Conservation (phyloP, 805 yeast species). For the Sugiyamaella chiloensis region DNA sequence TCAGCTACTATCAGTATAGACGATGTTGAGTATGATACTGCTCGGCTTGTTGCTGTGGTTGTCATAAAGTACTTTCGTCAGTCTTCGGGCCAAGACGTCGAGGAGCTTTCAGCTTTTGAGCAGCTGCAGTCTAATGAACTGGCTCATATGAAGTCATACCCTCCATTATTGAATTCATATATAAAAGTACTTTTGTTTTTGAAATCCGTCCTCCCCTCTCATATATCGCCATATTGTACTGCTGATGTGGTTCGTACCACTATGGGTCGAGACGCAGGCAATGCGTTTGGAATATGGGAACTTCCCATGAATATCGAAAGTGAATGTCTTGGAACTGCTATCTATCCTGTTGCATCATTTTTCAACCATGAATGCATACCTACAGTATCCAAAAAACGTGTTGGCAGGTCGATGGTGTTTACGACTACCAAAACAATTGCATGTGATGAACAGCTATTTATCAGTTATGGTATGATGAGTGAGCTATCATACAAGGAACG, state of each 20-base stretch:
- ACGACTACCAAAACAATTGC: slow-evolving; percentile 40
- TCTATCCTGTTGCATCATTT: slow-evolving; percentile 61
- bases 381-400: slow-evolving; percentile 48
- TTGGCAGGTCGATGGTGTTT: slow-evolving; percentile 41
- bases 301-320: slow-evolving; percentile 34
- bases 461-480: slow-evolving; percentile 55
- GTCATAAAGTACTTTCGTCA: slow-evolving; percentile 22
- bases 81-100: neutral
- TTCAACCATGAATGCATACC: slow-evolving; percentile 65
- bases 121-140: slow-evolving; percentile 52
- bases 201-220: slow-evolving; percentile 37
- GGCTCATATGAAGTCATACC: slow-evolving; percentile 44
- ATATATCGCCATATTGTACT: slow-evolving; percentile 37
- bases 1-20: slow-evolving; percentile 33
- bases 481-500: slow-evolving; percentile 43
- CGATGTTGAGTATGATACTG: slow-evolving; percentile 51
- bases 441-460: slow-evolving; percentile 51
- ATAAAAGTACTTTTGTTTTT: slow-evolving; percentile 48
- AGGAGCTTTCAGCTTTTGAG: slow-evolving; percentile 36
- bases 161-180: slow-evolving; percentile 48
- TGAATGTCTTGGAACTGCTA: slow-evolving; percentile 58
- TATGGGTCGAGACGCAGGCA: slow-evolving; percentile 59
- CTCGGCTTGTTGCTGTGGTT: slow-evolving; percentile 43
- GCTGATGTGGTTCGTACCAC: slow-evolving; percentile 43
- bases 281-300: slow-evolving; percentile 71